phyloP scores from a whole-genome alignment of 78 protist species.

The Dictyostelium brefeldianum region DNA sequence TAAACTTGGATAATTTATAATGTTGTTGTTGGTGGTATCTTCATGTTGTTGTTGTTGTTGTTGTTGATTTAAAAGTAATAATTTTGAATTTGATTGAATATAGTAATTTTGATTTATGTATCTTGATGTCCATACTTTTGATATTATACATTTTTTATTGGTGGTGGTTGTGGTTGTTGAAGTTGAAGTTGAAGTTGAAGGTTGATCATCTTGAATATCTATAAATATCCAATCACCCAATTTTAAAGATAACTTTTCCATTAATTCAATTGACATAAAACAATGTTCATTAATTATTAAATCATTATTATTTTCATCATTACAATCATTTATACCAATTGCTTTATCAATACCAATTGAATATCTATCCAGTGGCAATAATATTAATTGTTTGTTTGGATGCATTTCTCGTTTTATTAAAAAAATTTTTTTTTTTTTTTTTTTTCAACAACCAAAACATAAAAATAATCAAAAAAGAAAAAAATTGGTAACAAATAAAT shows the following conservation, averaged over 20 bases:
- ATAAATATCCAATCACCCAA: constrained; percentile 36
- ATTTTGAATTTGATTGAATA: constrained; percentile 8
- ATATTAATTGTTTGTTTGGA: neutral
- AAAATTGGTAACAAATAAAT: no score
- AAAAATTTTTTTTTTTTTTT: neutral
- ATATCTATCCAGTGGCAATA: constrained; percentile 9
- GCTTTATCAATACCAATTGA: neutral
- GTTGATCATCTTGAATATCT: neutral
- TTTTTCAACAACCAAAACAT: no score
- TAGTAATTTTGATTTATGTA: constrained; percentile 10
- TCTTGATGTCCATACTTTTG: constrained; percentile 20
- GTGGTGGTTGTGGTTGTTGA: neutral
- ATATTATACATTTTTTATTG: neutral
- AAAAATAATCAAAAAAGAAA: no score
- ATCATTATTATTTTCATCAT: constrained; percentile 1
- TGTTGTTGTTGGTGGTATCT: neutral
- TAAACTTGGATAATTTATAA: neutral
- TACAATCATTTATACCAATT: neutral
- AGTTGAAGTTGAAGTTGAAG: neutral
- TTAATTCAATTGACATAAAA: constrained; percentile 14
- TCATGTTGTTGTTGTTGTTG: neutral
- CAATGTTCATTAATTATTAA: constrained; percentile 3
- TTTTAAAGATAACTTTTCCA: neutral
- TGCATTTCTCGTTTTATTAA: no score
- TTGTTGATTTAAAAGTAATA: neutral